Evolutionary conservation across 768 basidiomycete species (phyloP), one percentile per base, ranked within the genome.

Genomic region (Phylloporus sp.): DNA sequence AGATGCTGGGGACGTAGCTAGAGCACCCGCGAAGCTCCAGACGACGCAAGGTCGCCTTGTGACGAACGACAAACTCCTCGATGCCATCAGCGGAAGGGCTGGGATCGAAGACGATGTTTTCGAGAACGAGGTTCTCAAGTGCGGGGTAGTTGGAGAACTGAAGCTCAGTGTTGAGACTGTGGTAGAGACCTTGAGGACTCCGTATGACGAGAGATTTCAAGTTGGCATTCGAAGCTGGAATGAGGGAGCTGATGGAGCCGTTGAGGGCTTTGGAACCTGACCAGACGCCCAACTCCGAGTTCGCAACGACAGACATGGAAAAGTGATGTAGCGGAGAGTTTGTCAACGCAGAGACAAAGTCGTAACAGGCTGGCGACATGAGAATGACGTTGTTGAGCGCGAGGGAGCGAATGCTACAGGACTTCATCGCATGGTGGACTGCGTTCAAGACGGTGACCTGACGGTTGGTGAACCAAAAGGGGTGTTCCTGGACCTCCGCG

Each of bases 391-490:
- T 65, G 43, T 61, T 60, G 21, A 65, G 31, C 5, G 51, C 34
- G 35, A 65, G 54, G 1, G 64, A 63, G 10, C 45, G 46, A 18
- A 65, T 44, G 48, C 10, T 20, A 5, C 49, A 61, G 0, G 55
- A 59, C 27, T 57, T 49, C 15, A 65, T 49, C 17, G 57, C 51
- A 41, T 54, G 24, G 20, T 67, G 54, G 6, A 59, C 40, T 0
- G 65, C 57, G 15, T 67, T 54, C 21, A 61, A 37, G 4, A 65
- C 46, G 2, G 52, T 27, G 24, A 59, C 23, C 38, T 65, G 64
- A 29, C 65, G 63, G 42, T 51, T 55, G 27, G 64, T 53, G 40
- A 67, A 65, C 64, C 64, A 65, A 36, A 53, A 65, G 5, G 64
- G 65, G 17, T 59, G 53, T 14, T 65, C 65, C 15, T 42, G 59